phyloP scores from a whole-genome alignment of 495 filamentous ascomycete genomes.

The Halenospora varia region DNA sequence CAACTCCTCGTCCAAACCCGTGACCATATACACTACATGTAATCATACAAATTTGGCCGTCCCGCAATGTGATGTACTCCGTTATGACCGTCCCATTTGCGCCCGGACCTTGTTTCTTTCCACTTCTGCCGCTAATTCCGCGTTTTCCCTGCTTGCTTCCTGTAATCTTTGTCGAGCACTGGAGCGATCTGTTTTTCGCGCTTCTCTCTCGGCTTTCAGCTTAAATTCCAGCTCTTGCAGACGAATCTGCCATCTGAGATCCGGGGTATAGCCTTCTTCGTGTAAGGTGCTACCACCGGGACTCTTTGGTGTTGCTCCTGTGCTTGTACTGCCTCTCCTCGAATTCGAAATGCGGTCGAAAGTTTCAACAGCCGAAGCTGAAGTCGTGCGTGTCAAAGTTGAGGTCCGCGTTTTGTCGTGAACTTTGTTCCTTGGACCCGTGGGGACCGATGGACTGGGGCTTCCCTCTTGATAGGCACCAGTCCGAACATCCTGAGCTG shows the following conservation, averaged over 20 bases:
- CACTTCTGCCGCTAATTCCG: slow-evolving; percentile 63
- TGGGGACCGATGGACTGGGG: slow-evolving; percentile 46
- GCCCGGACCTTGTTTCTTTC: slow-evolving; percentile 52
- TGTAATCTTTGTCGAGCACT: slow-evolving; percentile 81
- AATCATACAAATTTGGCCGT: background rate
- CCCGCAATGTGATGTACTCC: background rate
- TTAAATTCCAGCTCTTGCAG: slow-evolving; percentile 83
- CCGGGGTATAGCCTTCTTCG: slow-evolving; percentile 32
- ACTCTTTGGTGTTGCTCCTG: background rate
- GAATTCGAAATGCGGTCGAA: slow-evolving; percentile 11
- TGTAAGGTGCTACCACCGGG: background rate
- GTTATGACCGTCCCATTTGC: slow-evolving; percentile 8
- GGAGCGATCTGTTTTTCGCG: slow-evolving; percentile 73
- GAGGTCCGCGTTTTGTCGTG: slow-evolving; percentile 14
- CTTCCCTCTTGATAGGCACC: slow-evolving; percentile 24
- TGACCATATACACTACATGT: background rate
- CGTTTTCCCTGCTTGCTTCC: slow-evolving; percentile 75
- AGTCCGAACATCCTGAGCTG: slow-evolving; percentile 29
- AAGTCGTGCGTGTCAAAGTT: slow-evolving; percentile 19
- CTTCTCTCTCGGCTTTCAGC: slow-evolving; percentile 86
- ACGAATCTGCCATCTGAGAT: slow-evolving; percentile 77
- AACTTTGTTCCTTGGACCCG: slow-evolving; percentile 34
- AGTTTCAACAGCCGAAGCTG: slow-evolving; percentile 18
- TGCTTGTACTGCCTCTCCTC: slow-evolving; percentile 1
- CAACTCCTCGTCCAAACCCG: background rate